These are phyloP conservation scores for Sordariomycetes sp. DNA, from an alignment of 2,329 filamentous ascomycete genomes.

Conservation along the genomic window DNA sequence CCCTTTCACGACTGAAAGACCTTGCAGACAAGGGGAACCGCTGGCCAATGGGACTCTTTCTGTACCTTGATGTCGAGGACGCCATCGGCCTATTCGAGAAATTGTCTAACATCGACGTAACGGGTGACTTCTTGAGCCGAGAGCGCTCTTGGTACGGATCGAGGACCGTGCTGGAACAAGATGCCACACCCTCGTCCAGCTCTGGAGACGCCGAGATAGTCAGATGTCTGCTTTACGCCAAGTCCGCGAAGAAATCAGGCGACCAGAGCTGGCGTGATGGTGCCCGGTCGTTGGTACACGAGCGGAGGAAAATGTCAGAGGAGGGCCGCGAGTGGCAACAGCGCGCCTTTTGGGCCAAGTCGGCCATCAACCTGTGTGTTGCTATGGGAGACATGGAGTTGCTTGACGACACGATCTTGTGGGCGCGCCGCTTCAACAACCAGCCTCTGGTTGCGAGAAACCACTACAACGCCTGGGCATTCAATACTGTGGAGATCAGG, in stretches of 20 bases:
- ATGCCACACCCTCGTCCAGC: not conserved
- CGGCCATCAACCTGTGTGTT: conserved; percentile 14
- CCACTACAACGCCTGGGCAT: conserved; percentile 7
- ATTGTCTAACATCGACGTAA: not conserved
- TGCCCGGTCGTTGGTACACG: conserved; percentile 6
- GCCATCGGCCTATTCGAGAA: not conserved
- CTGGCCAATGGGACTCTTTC: not conserved
- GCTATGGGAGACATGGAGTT: conserved; percentile 12
- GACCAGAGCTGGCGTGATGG: conserved; percentile 8
- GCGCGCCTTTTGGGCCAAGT: conserved; percentile 13
- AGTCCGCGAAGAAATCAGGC: not conserved
- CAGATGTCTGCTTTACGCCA: not conserved
- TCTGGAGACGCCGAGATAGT: not conserved
- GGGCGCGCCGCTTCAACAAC: conserved; percentile 16
- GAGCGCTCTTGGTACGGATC: not conserved
- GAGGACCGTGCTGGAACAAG: not conserved
- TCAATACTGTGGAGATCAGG: not conserved
- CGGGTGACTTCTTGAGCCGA: not conserved
- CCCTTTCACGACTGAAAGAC: conserved; percentile 2
- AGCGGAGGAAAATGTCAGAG: conserved; percentile 11
- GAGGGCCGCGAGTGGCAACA: conserved; percentile 10
- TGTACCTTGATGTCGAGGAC: not conserved
- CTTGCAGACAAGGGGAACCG: conserved; percentile 7
- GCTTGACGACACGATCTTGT: conserved; percentile 11
- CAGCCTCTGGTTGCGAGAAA: conserved; percentile 8